phyloP scores from a whole-genome alignment of 2,329 filamentous ascomycete genomes.

The Epichloe gansuensis region DNA sequence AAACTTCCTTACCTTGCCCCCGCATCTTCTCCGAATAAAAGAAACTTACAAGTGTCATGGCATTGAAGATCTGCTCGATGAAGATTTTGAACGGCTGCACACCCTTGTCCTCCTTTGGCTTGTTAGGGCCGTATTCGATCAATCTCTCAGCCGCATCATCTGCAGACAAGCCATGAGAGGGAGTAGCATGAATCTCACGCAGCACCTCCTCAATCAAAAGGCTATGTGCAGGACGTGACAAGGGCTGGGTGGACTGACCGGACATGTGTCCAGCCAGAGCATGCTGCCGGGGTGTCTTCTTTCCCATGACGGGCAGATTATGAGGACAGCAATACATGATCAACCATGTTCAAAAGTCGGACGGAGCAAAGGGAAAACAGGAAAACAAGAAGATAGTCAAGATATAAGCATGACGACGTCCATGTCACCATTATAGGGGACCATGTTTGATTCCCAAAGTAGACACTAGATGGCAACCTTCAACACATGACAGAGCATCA shows the following conservation, averaged over 20 bases:
- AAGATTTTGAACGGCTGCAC: slow-evolving; percentile 46
- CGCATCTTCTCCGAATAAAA: background rate
- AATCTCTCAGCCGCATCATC: slow-evolving; percentile 38
- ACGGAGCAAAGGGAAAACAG: background rate
- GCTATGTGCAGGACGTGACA: slow-evolving; percentile 45
- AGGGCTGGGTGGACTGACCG: slow-evolving; percentile 22
- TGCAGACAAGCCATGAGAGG: slow-evolving; percentile 39
- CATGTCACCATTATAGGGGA: too few species aligned
- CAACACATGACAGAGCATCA: background rate
- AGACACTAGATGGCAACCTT: too few species aligned
- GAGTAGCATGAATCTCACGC: slow-evolving; percentile 38
- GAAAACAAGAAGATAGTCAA: background rate
- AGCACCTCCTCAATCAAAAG: slow-evolving; percentile 35
- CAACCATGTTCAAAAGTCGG: background rate
- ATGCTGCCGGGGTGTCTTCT: background rate
- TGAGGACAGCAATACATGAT: background rate
- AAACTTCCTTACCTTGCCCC: too few species aligned
- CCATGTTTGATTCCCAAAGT: too few species aligned
- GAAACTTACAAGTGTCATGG: slow-evolving; percentile 36
- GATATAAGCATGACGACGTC: too few species aligned
- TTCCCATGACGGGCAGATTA: background rate
- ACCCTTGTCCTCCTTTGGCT: slow-evolving; percentile 32
- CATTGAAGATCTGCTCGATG: slow-evolving; percentile 42
- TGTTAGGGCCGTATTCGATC: slow-evolving; percentile 43
- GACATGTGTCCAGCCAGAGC: slow-evolving; percentile 15